Conservation (phyloP, 129 eudicot genomes). For the Chrysanthemum lavandulifolium region DNA sequence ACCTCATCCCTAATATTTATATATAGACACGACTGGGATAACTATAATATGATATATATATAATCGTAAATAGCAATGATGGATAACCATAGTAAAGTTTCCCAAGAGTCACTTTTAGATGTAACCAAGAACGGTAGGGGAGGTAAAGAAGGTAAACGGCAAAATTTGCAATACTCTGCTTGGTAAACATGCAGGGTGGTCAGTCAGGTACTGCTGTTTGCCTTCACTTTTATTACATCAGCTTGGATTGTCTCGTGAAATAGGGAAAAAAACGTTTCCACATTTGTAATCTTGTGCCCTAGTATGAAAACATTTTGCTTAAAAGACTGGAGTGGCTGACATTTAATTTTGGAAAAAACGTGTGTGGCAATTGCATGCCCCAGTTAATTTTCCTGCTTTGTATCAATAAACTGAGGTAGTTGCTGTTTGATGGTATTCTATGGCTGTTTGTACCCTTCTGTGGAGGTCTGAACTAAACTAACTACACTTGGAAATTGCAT, state of each 20-base stretch:
- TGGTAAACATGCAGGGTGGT: not conserved
- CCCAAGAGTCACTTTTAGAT: not conserved
- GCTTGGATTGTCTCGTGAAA: conserved; percentile 19
- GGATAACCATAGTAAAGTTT: not conserved
- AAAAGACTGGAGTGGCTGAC: conserved; percentile 1
- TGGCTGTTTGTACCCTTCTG: too few species aligned
- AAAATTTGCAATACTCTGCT: not conserved
- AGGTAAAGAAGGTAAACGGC: conserved; percentile 4
- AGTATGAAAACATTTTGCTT: conserved; percentile 15
- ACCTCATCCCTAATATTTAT: too few species aligned
- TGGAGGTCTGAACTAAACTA: too few species aligned
- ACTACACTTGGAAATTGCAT: too few species aligned
- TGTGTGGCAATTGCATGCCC: not conserved
- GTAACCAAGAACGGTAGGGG: too few species aligned
- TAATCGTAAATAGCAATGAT: not conserved
- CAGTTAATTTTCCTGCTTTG: not conserved
- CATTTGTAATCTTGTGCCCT: conserved; percentile 20
- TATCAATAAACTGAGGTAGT: not conserved
- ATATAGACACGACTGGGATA: conserved; percentile 2
- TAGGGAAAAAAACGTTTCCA: conserved; percentile 20
- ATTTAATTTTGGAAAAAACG: not conserved
- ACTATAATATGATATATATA: not conserved
- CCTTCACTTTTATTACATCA: conserved; percentile 18
- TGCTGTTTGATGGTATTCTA: not conserved
- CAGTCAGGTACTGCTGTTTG: not conserved